Conservation (phyloP, 192 early-diverging fungal genomes). For the Pilaira anomala region DNA sequence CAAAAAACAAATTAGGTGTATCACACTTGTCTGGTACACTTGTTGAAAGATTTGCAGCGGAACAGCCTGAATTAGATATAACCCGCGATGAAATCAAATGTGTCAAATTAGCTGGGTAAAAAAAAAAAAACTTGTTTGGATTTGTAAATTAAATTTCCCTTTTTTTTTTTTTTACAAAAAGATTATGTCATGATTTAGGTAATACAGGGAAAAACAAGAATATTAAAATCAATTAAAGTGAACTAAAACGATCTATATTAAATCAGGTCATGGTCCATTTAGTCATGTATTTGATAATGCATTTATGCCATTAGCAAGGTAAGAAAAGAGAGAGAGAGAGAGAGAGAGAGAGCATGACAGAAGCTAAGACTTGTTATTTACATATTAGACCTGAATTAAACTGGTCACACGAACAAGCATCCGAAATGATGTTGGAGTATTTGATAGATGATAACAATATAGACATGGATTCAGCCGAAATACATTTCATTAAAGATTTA, state of each 20-base stretch:
- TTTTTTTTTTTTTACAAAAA: background rate
- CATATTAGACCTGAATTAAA: constrained; percentile 42
- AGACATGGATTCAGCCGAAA: constrained; percentile 56
- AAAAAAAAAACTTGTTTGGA: background rate
- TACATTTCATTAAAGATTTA: constrained; percentile 64
- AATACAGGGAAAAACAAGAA: constrained; percentile 7
- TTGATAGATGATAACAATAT: constrained; percentile 73
- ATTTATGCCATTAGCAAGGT: constrained; percentile 71
- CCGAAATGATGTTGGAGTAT: constrained; percentile 83
- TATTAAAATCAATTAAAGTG: too few relatives aligned
- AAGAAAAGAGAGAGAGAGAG: too few relatives aligned
- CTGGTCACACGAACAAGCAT: constrained; percentile 79
- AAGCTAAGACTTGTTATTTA: too few relatives aligned
- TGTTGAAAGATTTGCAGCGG: constrained; percentile 60
- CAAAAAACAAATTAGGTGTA: constrained; percentile 57
- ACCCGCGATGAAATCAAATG: constrained; percentile 77
- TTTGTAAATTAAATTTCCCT: background rate
- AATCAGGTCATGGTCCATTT: constrained; percentile 88
- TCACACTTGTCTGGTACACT: constrained; percentile 75
- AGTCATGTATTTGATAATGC: constrained; percentile 93
- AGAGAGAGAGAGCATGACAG: too few relatives aligned
- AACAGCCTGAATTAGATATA: constrained; percentile 83
- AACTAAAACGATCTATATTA: too few relatives aligned
- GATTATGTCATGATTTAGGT: constrained; percentile 88
- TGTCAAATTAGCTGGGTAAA: constrained; percentile 77